These are phyloP conservation scores for Trichothecium roseum DNA, from an alignment of 2,329 filamentous ascomycete species.

Conservation along the genomic window DNA sequence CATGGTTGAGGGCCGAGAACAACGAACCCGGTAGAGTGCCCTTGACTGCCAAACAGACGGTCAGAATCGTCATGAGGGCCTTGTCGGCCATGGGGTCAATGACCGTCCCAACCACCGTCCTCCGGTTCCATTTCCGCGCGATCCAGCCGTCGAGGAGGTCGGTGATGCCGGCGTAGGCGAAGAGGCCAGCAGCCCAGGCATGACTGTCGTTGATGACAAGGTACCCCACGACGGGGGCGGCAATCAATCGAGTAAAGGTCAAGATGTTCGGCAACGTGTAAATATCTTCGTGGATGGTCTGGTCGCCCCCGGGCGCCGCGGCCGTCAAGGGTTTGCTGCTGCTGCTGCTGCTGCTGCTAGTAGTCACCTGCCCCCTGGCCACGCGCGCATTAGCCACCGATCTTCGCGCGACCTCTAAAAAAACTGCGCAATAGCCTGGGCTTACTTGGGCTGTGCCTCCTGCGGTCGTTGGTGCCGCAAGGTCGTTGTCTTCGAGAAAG, in stretches of 20 bases:
- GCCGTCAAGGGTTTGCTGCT: neutral
- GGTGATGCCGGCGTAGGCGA: conserved; percentile 83
- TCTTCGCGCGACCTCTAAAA: no score
- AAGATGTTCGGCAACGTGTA: conserved; percentile 94
- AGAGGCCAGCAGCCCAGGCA: conserved; percentile 69
- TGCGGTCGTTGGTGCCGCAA: no score
- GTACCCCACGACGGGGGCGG: conserved; percentile 80
- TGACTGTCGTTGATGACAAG: conserved; percentile 77
- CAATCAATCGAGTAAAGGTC: conserved; percentile 74
- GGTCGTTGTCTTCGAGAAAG: no score
- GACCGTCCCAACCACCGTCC: conserved; percentile 89
- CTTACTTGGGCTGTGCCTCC: no score
- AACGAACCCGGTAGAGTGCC: conserved; percentile 66
- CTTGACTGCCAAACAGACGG: conserved; percentile 74
- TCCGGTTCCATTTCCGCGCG: conserved; percentile 73
- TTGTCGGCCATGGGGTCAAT: conserved; percentile 98
- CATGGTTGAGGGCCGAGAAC: neutral
- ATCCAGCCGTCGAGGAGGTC: conserved; percentile 93
- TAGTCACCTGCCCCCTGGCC: no score
- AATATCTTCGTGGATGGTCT: conserved; percentile 66
- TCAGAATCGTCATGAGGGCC: conserved; percentile 85
- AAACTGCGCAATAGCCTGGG: no score
- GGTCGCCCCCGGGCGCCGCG: conserved; percentile 2
- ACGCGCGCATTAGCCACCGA: no score
- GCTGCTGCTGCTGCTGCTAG: no score